Percentiles rank a stretch among this genome's conserved stretches.
phyloP scores from a whole-genome alignment of 495 filamentous ascomycete species.

The Penicillium pulvis region DNA sequence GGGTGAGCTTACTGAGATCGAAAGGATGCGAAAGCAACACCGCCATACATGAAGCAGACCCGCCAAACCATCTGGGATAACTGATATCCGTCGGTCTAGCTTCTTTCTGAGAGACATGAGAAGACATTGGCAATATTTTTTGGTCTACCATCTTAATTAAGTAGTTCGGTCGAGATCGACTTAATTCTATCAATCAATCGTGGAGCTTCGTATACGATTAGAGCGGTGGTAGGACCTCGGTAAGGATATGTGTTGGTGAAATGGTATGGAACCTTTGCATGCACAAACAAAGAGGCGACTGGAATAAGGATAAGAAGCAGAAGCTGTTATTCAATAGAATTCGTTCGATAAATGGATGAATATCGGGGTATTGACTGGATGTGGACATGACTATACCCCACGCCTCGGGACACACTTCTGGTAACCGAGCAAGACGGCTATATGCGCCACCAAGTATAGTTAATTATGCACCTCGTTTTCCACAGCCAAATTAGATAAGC shows the following conservation, averaged over 20 bases:
- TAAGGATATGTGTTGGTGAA: too few relatives aligned
- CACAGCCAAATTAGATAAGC: too few relatives aligned
- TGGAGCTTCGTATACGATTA: neutral
- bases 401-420: neutral
- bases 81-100: slow-evolving; percentile 13
- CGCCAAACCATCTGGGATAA: slow-evolving; percentile 48
- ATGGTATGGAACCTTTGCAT: too few relatives aligned
- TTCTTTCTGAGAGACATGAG: slow-evolving; percentile 3
- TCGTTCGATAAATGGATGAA: neutral
- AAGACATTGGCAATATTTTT: neutral
- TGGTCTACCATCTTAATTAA: neutral
- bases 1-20: slow-evolving; percentile 34
- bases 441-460: neutral
- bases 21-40: slow-evolving; percentile 46
- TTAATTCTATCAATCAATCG: neutral
- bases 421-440: slow-evolving; percentile 9
- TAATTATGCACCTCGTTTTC: too few relatives aligned
- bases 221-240: too few relatives aligned
- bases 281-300: too few relatives aligned
- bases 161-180: neutral
- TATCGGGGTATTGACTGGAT: neutral
- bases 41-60: slow-evolving; percentile 46
- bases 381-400: neutral
- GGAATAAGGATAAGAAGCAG: too few relatives aligned
- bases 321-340: neutral